phyloP scores from a whole-genome alignment of 768 basidiomycete species.

The Hebeloma cylindrosporum region DNA sequence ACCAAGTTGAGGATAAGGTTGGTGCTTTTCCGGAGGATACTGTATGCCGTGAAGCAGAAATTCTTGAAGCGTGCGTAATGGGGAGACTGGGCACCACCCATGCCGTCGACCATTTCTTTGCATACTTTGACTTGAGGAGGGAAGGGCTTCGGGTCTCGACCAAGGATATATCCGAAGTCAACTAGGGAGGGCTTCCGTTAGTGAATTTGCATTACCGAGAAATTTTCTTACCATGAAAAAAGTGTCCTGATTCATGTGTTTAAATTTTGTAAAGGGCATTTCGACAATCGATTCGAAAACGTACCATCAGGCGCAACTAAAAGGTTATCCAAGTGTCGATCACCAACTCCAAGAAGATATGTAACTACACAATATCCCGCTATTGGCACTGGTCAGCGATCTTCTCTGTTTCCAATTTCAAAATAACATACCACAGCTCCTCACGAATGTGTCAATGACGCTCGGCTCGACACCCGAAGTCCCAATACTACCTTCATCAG shows the following conservation, averaged over 20 bases:
- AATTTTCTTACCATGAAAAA: constrained; percentile 80
- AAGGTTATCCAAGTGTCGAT: constrained; percentile 94
- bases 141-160: constrained; percentile 95
- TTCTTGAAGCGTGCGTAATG: constrained; percentile 96
- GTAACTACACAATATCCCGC: constrained; percentile 99
- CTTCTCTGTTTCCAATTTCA: no score
- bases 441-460: constrained; percentile 94
- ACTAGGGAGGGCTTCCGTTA: constrained; percentile 47
- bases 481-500: constrained; percentile 93
- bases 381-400: constrained; percentile 31
- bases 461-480: constrained; percentile 93
- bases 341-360: constrained; percentile 93
- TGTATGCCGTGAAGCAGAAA: constrained; percentile 97
- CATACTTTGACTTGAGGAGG: constrained; percentile 98
- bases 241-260: constrained; percentile 58
- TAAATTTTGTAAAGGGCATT: constrained; percentile 1
- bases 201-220: background rate
- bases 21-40: constrained; percentile 92
- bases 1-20: constrained; percentile 97
- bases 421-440: constrained; percentile 80
- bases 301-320: constrained; percentile 88
- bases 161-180: constrained; percentile 98
- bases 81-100: constrained; percentile 96
- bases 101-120: constrained; percentile 99
- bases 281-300: constrained; percentile 16